phyloP scores from a whole-genome alignment of 164 flowering plant genomes.

The Malania oleifera region DNA sequence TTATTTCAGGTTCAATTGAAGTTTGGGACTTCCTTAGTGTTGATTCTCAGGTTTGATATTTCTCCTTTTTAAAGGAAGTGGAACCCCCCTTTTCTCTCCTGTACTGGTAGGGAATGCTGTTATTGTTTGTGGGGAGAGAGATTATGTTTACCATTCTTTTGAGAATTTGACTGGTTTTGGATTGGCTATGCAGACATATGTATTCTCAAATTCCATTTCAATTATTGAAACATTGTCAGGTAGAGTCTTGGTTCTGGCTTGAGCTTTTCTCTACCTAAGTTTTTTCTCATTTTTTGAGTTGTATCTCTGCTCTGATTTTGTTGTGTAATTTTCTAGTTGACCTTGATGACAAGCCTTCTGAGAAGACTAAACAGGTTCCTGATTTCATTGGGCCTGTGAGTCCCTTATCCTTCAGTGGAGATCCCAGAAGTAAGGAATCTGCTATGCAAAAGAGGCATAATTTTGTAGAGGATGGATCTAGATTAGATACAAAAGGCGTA shows the following conservation, averaged over 20 bases:
- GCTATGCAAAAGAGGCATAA: slow-evolving; percentile 32
- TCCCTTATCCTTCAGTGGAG: slow-evolving; percentile 26
- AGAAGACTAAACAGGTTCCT: slow-evolving; percentile 29
- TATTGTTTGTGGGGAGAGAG: background rate
- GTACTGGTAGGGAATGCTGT: too few relatives aligned
- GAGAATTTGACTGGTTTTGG: slow-evolving; percentile 2
- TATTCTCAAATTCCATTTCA: slow-evolving; percentile 80
- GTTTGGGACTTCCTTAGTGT: slow-evolving; percentile 99
- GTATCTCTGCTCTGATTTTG: slow-evolving; percentile 9
- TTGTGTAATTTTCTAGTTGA: slow-evolving; percentile 40
- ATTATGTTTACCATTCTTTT: background rate
- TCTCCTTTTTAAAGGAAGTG: background rate
- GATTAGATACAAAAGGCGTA: slow-evolving; percentile 22
- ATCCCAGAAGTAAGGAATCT: slow-evolving; percentile 31
- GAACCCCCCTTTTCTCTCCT: background rate
- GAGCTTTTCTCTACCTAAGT: background rate
- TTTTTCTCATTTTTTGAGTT: slow-evolving; percentile 1
- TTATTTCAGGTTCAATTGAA: slow-evolving; percentile 82
- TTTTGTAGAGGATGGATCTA: slow-evolving; percentile 29
- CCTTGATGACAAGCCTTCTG: slow-evolving; percentile 46
- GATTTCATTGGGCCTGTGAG: slow-evolving; percentile 19
- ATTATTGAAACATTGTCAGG: slow-evolving; percentile 86
- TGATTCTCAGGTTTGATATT: slow-evolving; percentile 86
- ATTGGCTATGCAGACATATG: slow-evolving; percentile 67
- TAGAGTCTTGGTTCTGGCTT: slow-evolving; percentile 21